phyloP scores from a whole-genome alignment of 345 rosid species.

The Eutrema japonicum region DNA sequence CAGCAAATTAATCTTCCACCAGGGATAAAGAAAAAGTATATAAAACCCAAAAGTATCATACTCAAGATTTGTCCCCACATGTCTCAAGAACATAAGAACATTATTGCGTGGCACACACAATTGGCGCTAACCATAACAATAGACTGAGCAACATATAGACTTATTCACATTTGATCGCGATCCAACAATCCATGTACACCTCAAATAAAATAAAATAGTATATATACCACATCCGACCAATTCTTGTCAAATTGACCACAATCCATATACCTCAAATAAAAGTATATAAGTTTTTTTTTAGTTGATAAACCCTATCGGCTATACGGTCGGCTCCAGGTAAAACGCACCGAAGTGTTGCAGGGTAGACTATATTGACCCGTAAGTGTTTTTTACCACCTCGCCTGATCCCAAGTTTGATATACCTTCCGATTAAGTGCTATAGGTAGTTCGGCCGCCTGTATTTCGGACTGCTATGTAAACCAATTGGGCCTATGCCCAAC shows the following conservation, averaged over 20 bases:
- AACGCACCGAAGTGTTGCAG: too few species aligned
- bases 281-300: background rate
- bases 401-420: too few species aligned
- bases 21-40: background rate
- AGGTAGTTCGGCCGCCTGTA: too few species aligned
- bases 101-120: background rate
- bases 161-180: slow-evolving; percentile 12
- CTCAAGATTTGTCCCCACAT: slow-evolving; percentile 25
- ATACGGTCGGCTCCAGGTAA: too few species aligned
- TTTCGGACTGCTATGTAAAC: too few species aligned
- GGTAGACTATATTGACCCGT: too few species aligned
- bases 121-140: slow-evolving; percentile 14
- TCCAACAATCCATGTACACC: slow-evolving; percentile 4
- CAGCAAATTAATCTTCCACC: too few species aligned
- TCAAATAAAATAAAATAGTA: background rate
- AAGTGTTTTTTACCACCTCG: too few species aligned
- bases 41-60: slow-evolving; percentile 11
- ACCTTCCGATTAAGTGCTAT: too few species aligned
- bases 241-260: background rate
- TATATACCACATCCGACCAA: background rate
- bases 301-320: too few species aligned
- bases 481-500: too few species aligned
- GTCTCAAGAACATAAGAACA: slow-evolving; percentile 3
- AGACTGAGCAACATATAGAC: slow-evolving; percentile 12
- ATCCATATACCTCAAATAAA: background rate